Conservation (phyloP, 2,329 filamentous ascomycete species). For the Helotiales sp. region DNA sequence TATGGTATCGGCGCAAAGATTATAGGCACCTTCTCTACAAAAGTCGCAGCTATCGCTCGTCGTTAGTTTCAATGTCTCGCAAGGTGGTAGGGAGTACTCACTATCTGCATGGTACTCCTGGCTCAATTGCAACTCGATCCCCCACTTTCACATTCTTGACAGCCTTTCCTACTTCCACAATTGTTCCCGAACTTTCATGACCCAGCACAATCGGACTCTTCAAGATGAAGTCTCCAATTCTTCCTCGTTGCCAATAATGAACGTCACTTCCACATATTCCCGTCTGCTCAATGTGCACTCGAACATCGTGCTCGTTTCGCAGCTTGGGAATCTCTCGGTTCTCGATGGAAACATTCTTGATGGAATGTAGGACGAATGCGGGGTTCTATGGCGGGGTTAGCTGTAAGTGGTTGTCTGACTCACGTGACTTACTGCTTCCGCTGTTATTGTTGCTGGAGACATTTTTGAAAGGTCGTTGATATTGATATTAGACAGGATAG, state of each 20-base stretch:
- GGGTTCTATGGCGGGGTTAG: slow-evolving; percentile 38
- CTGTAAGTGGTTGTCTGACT: background rate
- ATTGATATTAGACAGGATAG: background rate
- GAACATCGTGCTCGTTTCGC: slow-evolving; percentile 42
- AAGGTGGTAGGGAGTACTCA: background rate
- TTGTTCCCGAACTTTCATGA: background rate
- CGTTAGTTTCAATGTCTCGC: background rate
- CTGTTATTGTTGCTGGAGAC: background rate
- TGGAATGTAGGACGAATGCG: slow-evolving; percentile 47
- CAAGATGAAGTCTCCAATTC: slow-evolving; percentile 15
- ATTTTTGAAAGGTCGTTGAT: background rate
- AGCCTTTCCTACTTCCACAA: background rate
- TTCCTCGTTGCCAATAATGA: slow-evolving; percentile 37
- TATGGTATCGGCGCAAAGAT: background rate
- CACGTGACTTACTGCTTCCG: background rate
- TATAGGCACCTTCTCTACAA: background rate
- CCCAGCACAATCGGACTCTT: background rate
- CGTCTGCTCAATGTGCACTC: slow-evolving; percentile 45
- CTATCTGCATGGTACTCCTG: background rate
- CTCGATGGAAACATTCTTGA: slow-evolving; percentile 47
- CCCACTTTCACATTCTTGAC: background rate
- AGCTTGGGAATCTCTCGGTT: slow-evolving; percentile 42
- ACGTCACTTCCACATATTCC: slow-evolving; percentile 49
- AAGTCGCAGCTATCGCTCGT: background rate
- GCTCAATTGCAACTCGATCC: background rate